A percentile compares a stretch with the other conserved stretches of the same genome.
These are phyloP conservation scores for Guillardia theta DNA, from an alignment of 78 protist species.

Conservation along the genomic window DNA sequence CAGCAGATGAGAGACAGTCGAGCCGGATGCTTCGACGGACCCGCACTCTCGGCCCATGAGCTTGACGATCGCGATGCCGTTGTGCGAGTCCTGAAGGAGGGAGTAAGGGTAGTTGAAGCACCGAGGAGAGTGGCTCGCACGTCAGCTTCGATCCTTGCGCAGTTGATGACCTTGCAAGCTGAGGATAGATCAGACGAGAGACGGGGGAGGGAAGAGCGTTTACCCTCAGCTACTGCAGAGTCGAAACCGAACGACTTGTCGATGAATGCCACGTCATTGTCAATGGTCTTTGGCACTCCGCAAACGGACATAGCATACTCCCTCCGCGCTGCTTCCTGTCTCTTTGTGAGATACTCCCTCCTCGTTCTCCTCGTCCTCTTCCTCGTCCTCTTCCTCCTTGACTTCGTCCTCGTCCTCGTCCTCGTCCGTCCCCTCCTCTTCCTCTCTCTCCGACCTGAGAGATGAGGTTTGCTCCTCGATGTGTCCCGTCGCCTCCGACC, in stretches of 20 bases:
- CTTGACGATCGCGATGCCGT: constrained; percentile 70
- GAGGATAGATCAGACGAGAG: background rate
- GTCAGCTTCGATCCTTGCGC: constrained; percentile 50
- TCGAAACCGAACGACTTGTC: constrained; percentile 68
- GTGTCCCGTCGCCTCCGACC: constrained; percentile 79
- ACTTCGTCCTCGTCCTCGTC: no score
- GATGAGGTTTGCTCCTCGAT: constrained; percentile 48
- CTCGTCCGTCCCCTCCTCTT: no score
- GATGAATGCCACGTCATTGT: constrained; percentile 44
- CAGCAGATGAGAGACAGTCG: background rate
- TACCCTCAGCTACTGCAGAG: constrained; percentile 63
- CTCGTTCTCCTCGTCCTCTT: no score
- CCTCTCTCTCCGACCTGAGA: no score
- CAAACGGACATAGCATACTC: background rate
- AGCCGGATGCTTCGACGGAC: no score
- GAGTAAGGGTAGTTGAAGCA: no score
- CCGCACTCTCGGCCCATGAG: constrained; percentile 69
- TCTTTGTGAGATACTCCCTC: no score
- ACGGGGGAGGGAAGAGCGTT: no score
- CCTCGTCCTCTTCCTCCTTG: no score
- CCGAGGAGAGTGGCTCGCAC: no score
- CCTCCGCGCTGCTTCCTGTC: constrained; percentile 29
- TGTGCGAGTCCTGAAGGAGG: background rate
- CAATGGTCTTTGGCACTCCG: constrained; percentile 60
- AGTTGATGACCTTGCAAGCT: constrained; percentile 36